Conservation (phyloP, 169 alveolate genomes). For the Plasmodium knowlesi region DNA sequence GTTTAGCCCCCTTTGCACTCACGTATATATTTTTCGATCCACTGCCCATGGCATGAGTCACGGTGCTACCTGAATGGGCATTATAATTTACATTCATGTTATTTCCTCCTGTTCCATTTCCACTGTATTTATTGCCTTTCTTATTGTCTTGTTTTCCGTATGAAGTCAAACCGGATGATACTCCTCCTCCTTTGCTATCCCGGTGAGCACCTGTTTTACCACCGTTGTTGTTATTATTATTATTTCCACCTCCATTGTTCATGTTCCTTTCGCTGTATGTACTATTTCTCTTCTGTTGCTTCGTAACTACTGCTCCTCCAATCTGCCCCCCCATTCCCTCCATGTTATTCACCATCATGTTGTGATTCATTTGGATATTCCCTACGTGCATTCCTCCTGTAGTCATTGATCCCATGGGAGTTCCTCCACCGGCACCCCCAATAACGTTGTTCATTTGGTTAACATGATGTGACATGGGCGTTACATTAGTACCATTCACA, state of each 20-base stretch:
- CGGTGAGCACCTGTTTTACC: background rate
- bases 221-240: background rate
- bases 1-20: constrained; percentile 5
- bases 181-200: background rate
- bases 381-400: background rate
- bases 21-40: constrained; percentile 8
- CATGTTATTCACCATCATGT: constrained; percentile 14
- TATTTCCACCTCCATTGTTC: background rate
- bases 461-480: constrained; percentile 38
- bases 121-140: background rate
- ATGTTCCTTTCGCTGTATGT: constrained; percentile 9
- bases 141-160: background rate
- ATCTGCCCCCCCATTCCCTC: background rate
- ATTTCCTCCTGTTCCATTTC: background rate
- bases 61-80: background rate
- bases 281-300: constrained; percentile 42
- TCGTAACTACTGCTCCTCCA: background rate
- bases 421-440: background rate
- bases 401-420: background rate
- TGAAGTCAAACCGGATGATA: background rate
- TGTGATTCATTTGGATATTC: constrained; percentile 53
- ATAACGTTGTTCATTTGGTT: constrained; percentile 8
- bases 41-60: background rate
- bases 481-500: background rate
- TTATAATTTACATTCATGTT: constrained; percentile 14